phyloP scores from a whole-genome alignment of 116 monocot genomes.

The Dioscorea cayenensis region DNA sequence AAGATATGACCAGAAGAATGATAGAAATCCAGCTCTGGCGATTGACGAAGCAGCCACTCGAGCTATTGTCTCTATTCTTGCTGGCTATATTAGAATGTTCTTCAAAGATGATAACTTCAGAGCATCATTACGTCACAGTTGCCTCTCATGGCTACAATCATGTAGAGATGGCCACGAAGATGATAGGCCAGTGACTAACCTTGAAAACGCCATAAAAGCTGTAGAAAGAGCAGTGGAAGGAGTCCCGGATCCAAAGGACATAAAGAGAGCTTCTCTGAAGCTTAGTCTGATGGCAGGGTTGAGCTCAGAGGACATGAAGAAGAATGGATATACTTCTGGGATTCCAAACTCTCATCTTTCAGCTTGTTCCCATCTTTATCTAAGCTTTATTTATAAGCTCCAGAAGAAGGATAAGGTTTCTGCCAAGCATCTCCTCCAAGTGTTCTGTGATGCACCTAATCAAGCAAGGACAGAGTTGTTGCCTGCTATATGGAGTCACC shows the following conservation, averaged over 20 bases:
- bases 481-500: slow-evolving; percentile 73
- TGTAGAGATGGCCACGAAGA: background rate
- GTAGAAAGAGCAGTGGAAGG: slow-evolving; percentile 13
- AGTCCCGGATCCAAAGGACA: slow-evolving; percentile 4
- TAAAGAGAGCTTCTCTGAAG: slow-evolving; percentile 22
- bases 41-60: slow-evolving; percentile 27
- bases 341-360: slow-evolving; percentile 64
- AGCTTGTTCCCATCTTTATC: slow-evolving; percentile 67
- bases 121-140: slow-evolving; percentile 19
- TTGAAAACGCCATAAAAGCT: slow-evolving; percentile 21
- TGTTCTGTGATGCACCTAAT: slow-evolving; percentile 55
- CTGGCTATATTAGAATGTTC: slow-evolving; percentile 19
- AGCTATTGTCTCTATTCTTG: slow-evolving; percentile 35
- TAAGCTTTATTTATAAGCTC: slow-evolving; percentile 52
- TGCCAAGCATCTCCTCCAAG: slow-evolving; percentile 63
- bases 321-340: slow-evolving; percentile 38
- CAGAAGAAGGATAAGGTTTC: slow-evolving; percentile 46
- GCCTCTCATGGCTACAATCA: slow-evolving; percentile 29
- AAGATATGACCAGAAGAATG: slow-evolving; percentile 2
- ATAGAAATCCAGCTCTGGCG: slow-evolving; percentile 9
- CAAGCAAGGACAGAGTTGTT: slow-evolving; percentile 52
- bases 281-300: slow-evolving; percentile 58
- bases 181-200: slow-evolving; percentile 5
- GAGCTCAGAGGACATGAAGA: slow-evolving; percentile 20
- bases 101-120: slow-evolving; percentile 35